These are phyloP conservation scores for Furcasterigmium furcatum DNA, from an alignment of 2,329 filamentous ascomycete species.

Conservation along the genomic window DNA sequence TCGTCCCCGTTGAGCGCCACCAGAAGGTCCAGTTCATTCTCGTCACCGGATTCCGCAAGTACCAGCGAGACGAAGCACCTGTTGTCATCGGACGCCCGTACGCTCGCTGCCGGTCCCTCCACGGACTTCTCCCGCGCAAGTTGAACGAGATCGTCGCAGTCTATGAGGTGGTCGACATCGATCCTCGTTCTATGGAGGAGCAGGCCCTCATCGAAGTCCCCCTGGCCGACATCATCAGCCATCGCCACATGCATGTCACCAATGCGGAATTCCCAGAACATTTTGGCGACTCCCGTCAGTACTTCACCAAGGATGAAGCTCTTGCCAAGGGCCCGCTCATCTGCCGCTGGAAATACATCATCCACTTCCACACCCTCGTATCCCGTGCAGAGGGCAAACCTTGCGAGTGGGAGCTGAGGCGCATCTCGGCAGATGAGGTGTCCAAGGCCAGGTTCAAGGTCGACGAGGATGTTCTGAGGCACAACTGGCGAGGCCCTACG, in stretches of 20 bases:
- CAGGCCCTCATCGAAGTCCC: constrained; percentile 41
- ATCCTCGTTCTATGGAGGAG: constrained; percentile 20
- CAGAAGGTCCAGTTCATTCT: constrained; percentile 31
- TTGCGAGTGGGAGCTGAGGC: constrained; percentile 31
- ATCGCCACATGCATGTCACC: constrained; percentile 46
- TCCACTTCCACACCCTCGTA: constrained; percentile 23
- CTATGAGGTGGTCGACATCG: constrained; percentile 34
- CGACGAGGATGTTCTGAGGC: constrained; percentile 23
- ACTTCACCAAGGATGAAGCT: constrained; percentile 14
- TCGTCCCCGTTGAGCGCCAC: constrained; percentile 16
- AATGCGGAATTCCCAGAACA: constrained; percentile 47
- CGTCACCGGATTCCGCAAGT: constrained; percentile 37
- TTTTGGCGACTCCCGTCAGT: constrained; percentile 18
- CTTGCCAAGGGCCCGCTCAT: constrained; percentile 36
- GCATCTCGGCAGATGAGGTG: constrained; percentile 26
- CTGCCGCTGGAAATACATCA: constrained; percentile 47
- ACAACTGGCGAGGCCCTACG: constrained; percentile 35
- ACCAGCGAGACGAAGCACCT: constrained; percentile 11
- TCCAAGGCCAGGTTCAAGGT: constrained; percentile 21
- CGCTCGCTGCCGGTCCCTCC: constrained; percentile 26
- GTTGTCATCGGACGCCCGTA: constrained; percentile 35
- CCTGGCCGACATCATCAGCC: constrained; percentile 28
- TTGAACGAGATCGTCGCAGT: constrained; percentile 40
- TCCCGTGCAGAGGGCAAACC: constrained; percentile 15
- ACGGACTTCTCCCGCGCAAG: constrained; percentile 32